These are phyloP conservation scores for Alternaria incomplexa DNA, from an alignment of 2,329 filamentous ascomycete genomes.

Conservation along the genomic window DNA sequence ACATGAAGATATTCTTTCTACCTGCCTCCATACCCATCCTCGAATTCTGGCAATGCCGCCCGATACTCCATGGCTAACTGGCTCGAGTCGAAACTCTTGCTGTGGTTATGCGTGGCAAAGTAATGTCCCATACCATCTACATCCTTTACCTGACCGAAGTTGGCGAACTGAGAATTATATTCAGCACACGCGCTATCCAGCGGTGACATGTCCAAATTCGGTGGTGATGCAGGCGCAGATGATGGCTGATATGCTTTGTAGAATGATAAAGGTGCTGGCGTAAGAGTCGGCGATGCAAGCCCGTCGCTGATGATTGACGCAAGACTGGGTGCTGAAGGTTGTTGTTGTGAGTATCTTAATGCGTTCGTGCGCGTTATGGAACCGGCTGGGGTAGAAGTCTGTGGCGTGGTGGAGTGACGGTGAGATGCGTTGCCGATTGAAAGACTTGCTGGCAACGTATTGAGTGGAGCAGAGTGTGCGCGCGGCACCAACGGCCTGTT, in stretches of 20 bases:
- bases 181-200: not conserved
- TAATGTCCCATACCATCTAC: slow-evolving; percentile 6
- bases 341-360: slow-evolving; percentile 14
- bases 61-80: slow-evolving; percentile 36
- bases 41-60: slow-evolving; percentile 25
- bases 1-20: no score
- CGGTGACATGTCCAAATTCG: not conserved
- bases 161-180: not conserved
- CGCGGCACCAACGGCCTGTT: not conserved
- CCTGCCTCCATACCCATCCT: slow-evolving; percentile 21
- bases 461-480: not conserved
- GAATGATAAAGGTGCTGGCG: slow-evolving; percentile 2
- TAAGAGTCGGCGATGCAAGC: slow-evolving; percentile 8
- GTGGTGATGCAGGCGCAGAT: not conserved
- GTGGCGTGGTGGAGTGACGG: not conserved
- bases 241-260: slow-evolving; percentile 32
- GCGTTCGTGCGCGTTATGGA: slow-evolving; percentile 5
- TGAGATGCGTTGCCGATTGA: slow-evolving; percentile 17
- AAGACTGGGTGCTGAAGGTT: slow-evolving; percentile 15
- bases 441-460: slow-evolving; percentile 27
- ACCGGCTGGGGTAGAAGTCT: not conserved
- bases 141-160: not conserved
- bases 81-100: slow-evolving; percentile 15
- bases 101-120: slow-evolving; percentile 17
- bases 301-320: slow-evolving; percentile 1